phyloP scores from a whole-genome alignment of 108 stramenopile species.

The Discostella pseudostelligera region DNA sequence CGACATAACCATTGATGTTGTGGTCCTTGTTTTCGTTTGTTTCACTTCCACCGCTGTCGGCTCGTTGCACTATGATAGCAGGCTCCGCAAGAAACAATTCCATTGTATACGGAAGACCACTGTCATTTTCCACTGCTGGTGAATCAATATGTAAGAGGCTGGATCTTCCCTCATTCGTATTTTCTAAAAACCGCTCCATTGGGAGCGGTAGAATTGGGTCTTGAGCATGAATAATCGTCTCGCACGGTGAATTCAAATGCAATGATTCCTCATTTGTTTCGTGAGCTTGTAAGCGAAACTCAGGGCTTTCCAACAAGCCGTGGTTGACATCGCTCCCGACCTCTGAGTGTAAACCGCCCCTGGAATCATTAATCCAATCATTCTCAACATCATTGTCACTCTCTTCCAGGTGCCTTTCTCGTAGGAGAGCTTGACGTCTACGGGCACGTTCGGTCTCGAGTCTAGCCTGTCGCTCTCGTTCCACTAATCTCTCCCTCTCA shows the following conservation, averaged over 20 bases:
- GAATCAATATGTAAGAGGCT: not conserved
- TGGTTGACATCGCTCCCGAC: too few species aligned
- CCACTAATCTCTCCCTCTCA: slow-evolving; percentile 70
- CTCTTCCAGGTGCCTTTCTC: slow-evolving; percentile 14
- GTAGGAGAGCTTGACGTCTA: slow-evolving; percentile 61
- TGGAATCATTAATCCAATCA: too few species aligned
- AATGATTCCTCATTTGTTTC: too few species aligned
- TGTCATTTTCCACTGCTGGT: slow-evolving; percentile 10
- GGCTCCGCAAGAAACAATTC: slow-evolving; percentile 34
- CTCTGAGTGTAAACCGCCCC: too few species aligned
- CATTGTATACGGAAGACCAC: slow-evolving; percentile 26
- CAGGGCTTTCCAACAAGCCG: not conserved
- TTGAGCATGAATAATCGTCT: too few species aligned
- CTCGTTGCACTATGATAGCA: not conserved
- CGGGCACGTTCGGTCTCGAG: slow-evolving; percentile 73
- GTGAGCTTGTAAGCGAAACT: too few species aligned
- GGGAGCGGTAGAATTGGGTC: slow-evolving; percentile 34
- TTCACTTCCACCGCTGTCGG: not conserved
- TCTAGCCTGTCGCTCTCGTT: slow-evolving; percentile 72
- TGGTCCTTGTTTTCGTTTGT: not conserved
- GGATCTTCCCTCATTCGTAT: slow-evolving; percentile 6
- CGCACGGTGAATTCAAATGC: too few species aligned
- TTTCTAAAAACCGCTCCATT: slow-evolving; percentile 68
- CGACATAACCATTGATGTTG: not conserved
- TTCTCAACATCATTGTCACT: not conserved